phyloP scores from a whole-genome alignment of 805 yeast genomes.

The Metschnikowia dekortorum region DNA sequence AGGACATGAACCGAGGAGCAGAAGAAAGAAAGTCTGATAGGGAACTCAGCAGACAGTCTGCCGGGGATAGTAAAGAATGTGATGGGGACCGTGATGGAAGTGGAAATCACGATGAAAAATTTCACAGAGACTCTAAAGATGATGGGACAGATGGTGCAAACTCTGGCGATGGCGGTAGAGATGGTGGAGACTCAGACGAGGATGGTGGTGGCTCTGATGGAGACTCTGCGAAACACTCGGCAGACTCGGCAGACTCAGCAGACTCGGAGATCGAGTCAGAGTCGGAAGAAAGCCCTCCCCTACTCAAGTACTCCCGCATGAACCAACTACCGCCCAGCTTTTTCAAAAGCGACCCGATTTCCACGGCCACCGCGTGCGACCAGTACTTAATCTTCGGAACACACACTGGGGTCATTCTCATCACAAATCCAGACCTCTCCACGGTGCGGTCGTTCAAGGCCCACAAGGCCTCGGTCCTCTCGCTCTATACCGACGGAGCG shows the following conservation, averaged over 20 bases:
- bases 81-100: no score
- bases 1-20: no score
- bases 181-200: background rate
- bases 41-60: no score
- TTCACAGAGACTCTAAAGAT: background rate
- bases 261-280: constrained; percentile 7
- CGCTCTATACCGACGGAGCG: constrained; percentile 66
- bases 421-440: constrained; percentile 56
- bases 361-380: constrained; percentile 61
- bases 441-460: constrained; percentile 72
- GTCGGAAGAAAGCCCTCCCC: constrained; percentile 52
- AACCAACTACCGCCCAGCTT: constrained; percentile 64
- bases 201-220: no score
- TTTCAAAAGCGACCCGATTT: constrained; percentile 72
- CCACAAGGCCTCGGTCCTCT: constrained; percentile 78
- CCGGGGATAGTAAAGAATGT: no score
- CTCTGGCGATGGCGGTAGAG: no score
- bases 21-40: no score
- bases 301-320: constrained; percentile 69
- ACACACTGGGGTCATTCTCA: constrained; percentile 77
- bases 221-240: no score
- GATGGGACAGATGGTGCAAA: no score
- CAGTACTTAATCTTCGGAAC: constrained; percentile 75
- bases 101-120: no score
- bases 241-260: background rate